Evolutionary conservation across 2,329 filamentous ascomycete genomes (phyloP).

Genomic region (Beauveria caledonica): DNA sequence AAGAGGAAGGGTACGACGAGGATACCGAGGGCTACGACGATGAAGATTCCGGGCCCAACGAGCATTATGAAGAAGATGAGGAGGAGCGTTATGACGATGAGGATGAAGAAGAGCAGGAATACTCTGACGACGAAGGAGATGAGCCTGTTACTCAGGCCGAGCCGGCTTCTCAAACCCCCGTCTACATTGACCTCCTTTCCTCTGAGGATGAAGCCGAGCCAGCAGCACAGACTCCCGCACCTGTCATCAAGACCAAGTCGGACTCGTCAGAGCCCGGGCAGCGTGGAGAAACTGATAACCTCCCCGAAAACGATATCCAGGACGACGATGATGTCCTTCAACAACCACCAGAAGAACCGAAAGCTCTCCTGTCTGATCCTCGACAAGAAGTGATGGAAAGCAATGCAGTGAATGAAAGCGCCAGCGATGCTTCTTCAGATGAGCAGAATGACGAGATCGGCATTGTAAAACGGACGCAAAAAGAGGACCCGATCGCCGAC

Average conservation of each 20-base stretch:
- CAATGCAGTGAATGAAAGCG: background rate
- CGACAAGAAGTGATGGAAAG: background rate
- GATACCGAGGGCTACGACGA: slow-evolving; percentile 13
- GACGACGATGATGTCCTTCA: background rate
- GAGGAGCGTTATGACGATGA: slow-evolving; percentile 14
- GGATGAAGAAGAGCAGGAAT: slow-evolving; percentile 10
- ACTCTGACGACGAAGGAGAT: slow-evolving; percentile 12
- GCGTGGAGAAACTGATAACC: background rate
- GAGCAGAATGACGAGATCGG: background rate
- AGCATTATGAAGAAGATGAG: slow-evolving; percentile 17
- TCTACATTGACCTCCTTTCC: slow-evolving; percentile 31
- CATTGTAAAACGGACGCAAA: background rate
- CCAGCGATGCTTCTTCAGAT: slow-evolving; percentile 2
- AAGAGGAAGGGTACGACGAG: slow-evolving; percentile 15
- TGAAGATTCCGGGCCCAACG: background rate
- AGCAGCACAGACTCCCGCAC: background rate
- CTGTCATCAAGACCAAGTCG: background rate
- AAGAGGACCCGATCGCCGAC: background rate
- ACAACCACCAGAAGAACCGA: background rate
- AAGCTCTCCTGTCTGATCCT: background rate
- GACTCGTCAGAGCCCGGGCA: background rate
- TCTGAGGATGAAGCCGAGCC: slow-evolving; percentile 23
- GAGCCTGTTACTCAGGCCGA: background rate
- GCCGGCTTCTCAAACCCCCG: slow-evolving; percentile 17
- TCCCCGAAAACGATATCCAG: background rate